Conservation (phyloP, 129 eudicot genomes). For the Gnaphalium uliginosum region DNA sequence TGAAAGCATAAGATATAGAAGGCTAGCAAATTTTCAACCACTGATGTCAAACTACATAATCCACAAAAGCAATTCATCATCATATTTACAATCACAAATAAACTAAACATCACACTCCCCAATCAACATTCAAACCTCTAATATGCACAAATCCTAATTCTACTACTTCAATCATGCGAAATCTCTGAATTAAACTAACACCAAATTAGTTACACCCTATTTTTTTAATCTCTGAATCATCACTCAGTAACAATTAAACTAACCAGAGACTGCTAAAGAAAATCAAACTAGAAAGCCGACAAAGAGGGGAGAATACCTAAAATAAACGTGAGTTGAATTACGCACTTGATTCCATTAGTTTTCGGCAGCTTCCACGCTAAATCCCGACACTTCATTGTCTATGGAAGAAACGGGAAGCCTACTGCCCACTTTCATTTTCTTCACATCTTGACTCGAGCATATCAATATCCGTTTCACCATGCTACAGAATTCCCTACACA, state of each 20-base stretch:
- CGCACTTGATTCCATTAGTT: conserved; percentile 19
- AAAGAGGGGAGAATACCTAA: conserved; percentile 23
- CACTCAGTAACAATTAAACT: conserved; percentile 4
- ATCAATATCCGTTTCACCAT: conserved; percentile 74
- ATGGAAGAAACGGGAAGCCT: conserved; percentile 44
- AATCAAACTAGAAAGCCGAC: conserved; percentile 23
- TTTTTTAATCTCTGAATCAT: conserved; percentile 6
- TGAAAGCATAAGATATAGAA: not conserved
- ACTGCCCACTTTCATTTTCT: conserved; percentile 64
- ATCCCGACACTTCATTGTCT: conserved; percentile 50
- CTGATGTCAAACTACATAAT: conserved; percentile 21
- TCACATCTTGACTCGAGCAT: conserved; percentile 76
- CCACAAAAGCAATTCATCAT: conserved; percentile 29
- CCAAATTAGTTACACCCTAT: conserved; percentile 23
- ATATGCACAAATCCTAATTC: conserved; percentile 29
- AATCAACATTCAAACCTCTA: conserved; percentile 35
- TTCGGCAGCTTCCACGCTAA: conserved; percentile 46
- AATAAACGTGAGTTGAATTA: not conserved
- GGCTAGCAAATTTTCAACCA: conserved; percentile 6
- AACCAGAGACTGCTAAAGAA: conserved; percentile 1
- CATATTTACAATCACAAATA: conserved; percentile 37
- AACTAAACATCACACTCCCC: conserved; percentile 28
- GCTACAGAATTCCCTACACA: conserved; percentile 69
- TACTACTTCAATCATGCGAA: conserved; percentile 19
- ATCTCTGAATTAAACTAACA: conserved; percentile 22